Evolutionary conservation across 2,329 filamentous ascomycete species (phyloP), one percentile per base, ranked within the genome.

Genomic region (Botrytis elliptica): DNA sequence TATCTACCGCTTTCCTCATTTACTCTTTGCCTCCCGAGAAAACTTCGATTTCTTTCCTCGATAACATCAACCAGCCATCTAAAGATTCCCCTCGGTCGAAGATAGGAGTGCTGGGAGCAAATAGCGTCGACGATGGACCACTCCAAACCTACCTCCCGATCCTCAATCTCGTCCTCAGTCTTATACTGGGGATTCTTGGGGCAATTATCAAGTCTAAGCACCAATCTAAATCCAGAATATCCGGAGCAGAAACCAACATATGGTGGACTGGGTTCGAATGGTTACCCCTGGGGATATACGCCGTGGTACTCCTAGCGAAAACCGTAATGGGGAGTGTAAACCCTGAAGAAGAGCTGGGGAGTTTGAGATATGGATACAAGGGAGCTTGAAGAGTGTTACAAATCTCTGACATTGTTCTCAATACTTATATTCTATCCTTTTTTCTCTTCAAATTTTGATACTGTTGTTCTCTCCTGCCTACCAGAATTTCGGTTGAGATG

Each of bases 321-420:
- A 82, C 88, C 70, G 85, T 92, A 79, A 90, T 94, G 87, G 86
- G 87, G 5, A 86, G 89, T 66, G 87, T 94, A 14, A 91, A 94
- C 82, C 88, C 92, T 8, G 90, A 78, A 65, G 77, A 84, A 75
- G 91, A 92, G 79, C 82, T 95, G 77, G 84, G 86, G 67, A 84
- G 82, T 71, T 83, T 93, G 79, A 88, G 84, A 80, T 93, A 93
- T 82, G 85, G 86, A 71, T 91, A 89, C 79, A 93, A 91, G 79
- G 91, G 91, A 4, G 91, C 90, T 60, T 92, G 70, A 78, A 25
- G 29, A 42, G 29, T 71, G 44, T 40, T 12, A 2, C 29, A 33
- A 6, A 38, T 6, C 12, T 66, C 22, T 14, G n/a, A 25, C 29
- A 0, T 16, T 25, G 38, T 40, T 22, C 1, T 29, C 25, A 16